Conservation (phyloP, 1,284 basidiomycete species). For the Cryptococcus maquisensis region DNA sequence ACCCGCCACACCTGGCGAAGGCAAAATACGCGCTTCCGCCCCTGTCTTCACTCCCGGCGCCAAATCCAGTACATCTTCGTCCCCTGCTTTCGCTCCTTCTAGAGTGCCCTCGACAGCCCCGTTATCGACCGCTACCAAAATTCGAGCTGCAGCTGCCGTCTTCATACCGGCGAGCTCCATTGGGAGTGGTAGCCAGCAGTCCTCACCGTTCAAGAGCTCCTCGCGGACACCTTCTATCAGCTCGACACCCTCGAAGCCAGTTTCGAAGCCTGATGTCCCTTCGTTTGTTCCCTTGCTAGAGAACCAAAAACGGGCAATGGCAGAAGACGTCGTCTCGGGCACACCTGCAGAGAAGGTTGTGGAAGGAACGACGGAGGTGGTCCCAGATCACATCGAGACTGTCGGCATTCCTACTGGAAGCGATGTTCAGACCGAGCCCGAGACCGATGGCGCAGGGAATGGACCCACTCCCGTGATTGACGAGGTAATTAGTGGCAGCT, state of each 20-base stretch:
- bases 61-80: background rate
- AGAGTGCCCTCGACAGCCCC: background rate
- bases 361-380: too few species aligned
- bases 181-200: background rate
- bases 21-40: slow-evolving; percentile 2
- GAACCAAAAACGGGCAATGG: too few species aligned
- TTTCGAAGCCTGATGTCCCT: background rate
- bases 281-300: background rate
- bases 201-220: too few species aligned
- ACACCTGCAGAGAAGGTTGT: too few species aligned
- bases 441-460: too few species aligned
- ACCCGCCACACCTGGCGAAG: background rate
- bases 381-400: too few species aligned
- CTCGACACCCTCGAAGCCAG: background rate
- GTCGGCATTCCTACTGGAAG: too few species aligned
- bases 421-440: too few species aligned
- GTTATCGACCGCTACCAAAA: background rate
- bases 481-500: too few species aligned
- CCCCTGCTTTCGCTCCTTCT: background rate
- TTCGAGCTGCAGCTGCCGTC: background rate
- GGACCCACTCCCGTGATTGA: too few species aligned
- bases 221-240: background rate
- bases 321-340: too few species aligned
- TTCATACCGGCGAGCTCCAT: background rate
- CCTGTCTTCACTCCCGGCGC: background rate